Evolutionary conservation across 371 early-diverging fungal genomes (phyloP).

Genomic region (Mortierella sp.): DNA sequence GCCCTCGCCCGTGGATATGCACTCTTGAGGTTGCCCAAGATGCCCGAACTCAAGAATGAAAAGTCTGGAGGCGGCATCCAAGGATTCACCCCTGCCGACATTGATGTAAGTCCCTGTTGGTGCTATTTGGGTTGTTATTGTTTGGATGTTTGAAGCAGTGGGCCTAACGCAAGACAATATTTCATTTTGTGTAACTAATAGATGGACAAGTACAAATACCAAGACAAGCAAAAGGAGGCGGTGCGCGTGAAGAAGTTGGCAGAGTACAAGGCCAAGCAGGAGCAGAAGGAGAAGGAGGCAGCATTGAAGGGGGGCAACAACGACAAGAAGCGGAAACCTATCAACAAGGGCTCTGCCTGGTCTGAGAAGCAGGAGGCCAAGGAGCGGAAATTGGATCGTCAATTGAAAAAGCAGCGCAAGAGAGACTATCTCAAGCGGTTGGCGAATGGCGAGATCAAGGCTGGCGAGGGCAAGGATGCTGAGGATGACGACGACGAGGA

Average conservation of each 20-base stretch:
- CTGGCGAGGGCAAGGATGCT: slow-evolving; percentile 26
- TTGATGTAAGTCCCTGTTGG: slow-evolving; percentile 62
- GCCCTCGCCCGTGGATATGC: slow-evolving; percentile 83
- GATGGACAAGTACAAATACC: slow-evolving; percentile 72
- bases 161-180: background rate
- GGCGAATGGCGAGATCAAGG: slow-evolving; percentile 46
- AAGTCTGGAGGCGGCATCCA: slow-evolving; percentile 58
- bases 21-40: slow-evolving; percentile 86
- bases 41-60: slow-evolving; percentile 89
- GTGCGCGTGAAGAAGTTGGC: slow-evolving; percentile 75
- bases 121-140: background rate
- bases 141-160: too few species aligned
- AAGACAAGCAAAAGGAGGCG: slow-evolving; percentile 82
- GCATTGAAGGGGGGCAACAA: slow-evolving; percentile 19
- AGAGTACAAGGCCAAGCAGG: slow-evolving; percentile 60
- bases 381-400: slow-evolving; percentile 72
- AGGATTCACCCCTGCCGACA: slow-evolving; percentile 61
- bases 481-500: slow-evolving; percentile 51
- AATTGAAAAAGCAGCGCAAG: slow-evolving; percentile 77
- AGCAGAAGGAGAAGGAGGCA: slow-evolving; percentile 41
- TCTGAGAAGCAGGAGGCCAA: slow-evolving; percentile 79
- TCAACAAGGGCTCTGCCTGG: slow-evolving; percentile 71
- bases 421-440: slow-evolving; percentile 67
- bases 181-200: slow-evolving; percentile 27
- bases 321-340: slow-evolving; percentile 45